Conservation (phyloP, 1,284 basidiomycete genomes). For the Tremellales sp. region DNA sequence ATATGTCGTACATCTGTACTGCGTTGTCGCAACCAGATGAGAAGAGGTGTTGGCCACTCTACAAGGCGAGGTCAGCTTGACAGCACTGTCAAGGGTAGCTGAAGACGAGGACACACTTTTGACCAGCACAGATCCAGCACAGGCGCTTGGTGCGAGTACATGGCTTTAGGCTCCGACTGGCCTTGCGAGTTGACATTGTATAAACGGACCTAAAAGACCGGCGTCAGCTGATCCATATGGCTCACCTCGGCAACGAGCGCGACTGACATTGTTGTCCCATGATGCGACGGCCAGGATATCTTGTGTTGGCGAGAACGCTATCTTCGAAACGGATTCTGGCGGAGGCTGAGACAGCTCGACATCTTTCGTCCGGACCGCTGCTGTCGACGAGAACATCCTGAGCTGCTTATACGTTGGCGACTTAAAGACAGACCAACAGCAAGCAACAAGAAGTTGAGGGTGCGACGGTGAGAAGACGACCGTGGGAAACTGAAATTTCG, state of each 20-base stretch:
- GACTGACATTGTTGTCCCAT: slow-evolving; percentile 70
- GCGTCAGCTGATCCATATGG: neutral
- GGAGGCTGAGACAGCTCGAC: slow-evolving; percentile 70
- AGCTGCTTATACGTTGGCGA: neutral
- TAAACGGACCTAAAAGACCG: slow-evolving; percentile 51
- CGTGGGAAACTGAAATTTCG: slow-evolving; percentile 12
- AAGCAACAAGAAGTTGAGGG: neutral
- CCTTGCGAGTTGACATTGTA: slow-evolving; percentile 55
- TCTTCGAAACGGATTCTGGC: slow-evolving; percentile 65
- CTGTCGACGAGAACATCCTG: slow-evolving; percentile 16
- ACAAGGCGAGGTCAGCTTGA: neutral
- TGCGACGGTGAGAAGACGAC: neutral
- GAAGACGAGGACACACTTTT: slow-evolving; percentile 52
- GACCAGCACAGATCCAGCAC: slow-evolving; percentile 80
- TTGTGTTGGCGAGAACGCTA: slow-evolving; percentile 62
- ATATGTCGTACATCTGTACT: slow-evolving; percentile 73
- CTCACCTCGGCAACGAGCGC: neutral
- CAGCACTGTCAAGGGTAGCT: neutral
- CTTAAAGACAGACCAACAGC: no score
- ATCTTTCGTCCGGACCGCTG: slow-evolving; percentile 52
- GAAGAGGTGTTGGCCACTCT: slow-evolving; percentile 75
- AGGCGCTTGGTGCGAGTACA: slow-evolving; percentile 77
- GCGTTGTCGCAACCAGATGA: slow-evolving; percentile 85
- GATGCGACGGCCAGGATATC: slow-evolving; percentile 70
- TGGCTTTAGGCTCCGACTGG: slow-evolving; percentile 67